A percentile compares a stretch with the other conserved stretches of the same genome.
Evolutionary conservation across 148 eudicot genomes (phyloP).

Genomic region (Dysphania ambrosioides): DNA sequence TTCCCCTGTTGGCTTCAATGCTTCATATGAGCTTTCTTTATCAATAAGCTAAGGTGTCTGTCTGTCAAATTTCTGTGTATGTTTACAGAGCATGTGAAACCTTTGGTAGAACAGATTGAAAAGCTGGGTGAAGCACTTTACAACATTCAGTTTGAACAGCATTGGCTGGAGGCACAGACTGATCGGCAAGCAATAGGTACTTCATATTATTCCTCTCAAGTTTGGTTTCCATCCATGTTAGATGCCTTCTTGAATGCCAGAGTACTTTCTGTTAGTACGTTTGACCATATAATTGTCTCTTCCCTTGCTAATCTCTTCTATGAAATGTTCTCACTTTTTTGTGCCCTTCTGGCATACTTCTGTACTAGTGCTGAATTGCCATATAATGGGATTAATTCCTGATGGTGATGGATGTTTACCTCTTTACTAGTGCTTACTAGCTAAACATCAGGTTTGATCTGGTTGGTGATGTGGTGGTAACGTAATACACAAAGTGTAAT

Average conservation of each 20-base stretch:
- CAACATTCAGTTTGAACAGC: constrained; percentile 95
- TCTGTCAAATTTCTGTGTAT: constrained; percentile 12
- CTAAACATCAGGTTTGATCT: not conserved
- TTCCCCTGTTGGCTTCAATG: constrained; percentile 1
- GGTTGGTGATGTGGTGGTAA: not conserved
- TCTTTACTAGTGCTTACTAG: not conserved
- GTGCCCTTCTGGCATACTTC: not conserved
- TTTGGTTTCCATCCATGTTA: not conserved
- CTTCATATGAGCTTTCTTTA: constrained; percentile 1
- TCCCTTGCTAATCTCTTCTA: not conserved
- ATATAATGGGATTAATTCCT: not conserved
- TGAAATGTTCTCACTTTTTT: not conserved
- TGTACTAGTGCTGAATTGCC: not conserved
- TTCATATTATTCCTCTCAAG: not conserved
- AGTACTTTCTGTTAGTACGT: not conserved
- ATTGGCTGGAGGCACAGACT: constrained; percentile 90
- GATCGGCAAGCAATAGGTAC: constrained; percentile 91
- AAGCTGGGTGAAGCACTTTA: constrained; percentile 83
- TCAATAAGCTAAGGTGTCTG: not conserved
- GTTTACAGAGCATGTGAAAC: constrained; percentile 82
- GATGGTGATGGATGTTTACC: not conserved
- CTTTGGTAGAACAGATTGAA: constrained; percentile 70
- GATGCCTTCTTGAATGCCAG: not conserved
- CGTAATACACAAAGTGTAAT: no score
- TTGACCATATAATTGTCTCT: not conserved